A percentile compares a stretch with the other conserved stretches of the same genome.
phyloP scores from a whole-genome alignment of 2,329 filamentous ascomycete genomes.

The Aspergillus chevalieri region DNA sequence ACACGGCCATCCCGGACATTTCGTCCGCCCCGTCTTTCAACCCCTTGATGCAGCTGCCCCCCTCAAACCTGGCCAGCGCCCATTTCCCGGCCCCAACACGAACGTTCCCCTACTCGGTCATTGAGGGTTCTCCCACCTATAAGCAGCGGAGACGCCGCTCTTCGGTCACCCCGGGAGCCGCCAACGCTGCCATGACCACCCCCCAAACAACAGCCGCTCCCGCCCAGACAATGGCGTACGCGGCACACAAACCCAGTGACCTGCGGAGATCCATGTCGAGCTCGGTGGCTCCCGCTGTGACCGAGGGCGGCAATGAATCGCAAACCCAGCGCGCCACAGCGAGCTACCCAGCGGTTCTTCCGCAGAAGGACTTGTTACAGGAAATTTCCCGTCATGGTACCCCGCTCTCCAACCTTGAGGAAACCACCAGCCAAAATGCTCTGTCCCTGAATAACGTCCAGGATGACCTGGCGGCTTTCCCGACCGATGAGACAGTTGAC shows the following conservation, averaged over 20 bases:
- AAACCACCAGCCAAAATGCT: slow-evolving; percentile 68
- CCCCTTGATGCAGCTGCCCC: slow-evolving; percentile 84
- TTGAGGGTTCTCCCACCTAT: slow-evolving; percentile 97
- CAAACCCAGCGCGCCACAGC: slow-evolving; percentile 72
- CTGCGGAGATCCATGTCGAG: slow-evolving; percentile 83
- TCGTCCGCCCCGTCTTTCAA: slow-evolving; percentile 68
- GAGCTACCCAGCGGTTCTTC: slow-evolving; percentile 61
- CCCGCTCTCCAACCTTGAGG: slow-evolving; percentile 78
- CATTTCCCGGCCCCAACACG: slow-evolving; percentile 69
- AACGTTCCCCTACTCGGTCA: slow-evolving; percentile 76
- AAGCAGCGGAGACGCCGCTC: slow-evolving; percentile 94
- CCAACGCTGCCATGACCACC: slow-evolving; percentile 53
- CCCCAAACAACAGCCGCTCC: slow-evolving; percentile 37
- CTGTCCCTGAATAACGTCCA: slow-evolving; percentile 58
- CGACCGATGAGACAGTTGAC: slow-evolving; percentile 56
- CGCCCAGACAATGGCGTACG: slow-evolving; percentile 43
- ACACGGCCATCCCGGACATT: slow-evolving; percentile 89
- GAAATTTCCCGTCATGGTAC: slow-evolving; percentile 80
- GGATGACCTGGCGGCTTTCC: slow-evolving; percentile 62
- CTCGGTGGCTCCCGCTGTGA: slow-evolving; percentile 68
- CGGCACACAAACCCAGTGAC: slow-evolving; percentile 76
- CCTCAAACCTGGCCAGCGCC: slow-evolving; percentile 72
- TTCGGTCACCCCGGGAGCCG: slow-evolving; percentile 72
- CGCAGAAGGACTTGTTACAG: slow-evolving; percentile 73
- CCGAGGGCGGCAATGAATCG: slow-evolving; percentile 68